Conservation (phyloP, 2,329 filamentous ascomycete genomes). For the Cryoendolithus antarcticus region DNA sequence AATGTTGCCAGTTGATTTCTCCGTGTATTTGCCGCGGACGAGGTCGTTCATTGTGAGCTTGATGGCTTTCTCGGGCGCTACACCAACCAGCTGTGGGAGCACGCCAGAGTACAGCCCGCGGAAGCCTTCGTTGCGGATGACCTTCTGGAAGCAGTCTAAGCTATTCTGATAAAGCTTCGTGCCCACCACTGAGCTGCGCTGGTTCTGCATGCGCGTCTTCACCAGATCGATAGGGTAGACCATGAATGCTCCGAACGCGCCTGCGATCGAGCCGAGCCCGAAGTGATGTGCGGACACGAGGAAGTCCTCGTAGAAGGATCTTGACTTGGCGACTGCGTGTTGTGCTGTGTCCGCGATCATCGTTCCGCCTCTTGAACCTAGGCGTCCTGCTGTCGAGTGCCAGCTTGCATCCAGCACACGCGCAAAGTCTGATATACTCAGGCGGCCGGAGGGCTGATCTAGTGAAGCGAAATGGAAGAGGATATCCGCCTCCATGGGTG, state of each 20-base stretch:
- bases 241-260: slow-evolving; percentile 98
- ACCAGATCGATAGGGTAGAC: slow-evolving; percentile 98
- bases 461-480: slow-evolving; percentile 96
- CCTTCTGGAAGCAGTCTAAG: slow-evolving; percentile 85
- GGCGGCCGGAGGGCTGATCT: slow-evolving; percentile 74
- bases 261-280: slow-evolving; percentile 72
- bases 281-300: slow-evolving; percentile 84
- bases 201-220: slow-evolving; percentile 98
- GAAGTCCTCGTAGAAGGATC: slow-evolving; percentile 49
- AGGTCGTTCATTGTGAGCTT: slow-evolving; percentile 97
- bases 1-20: slow-evolving; percentile 63
- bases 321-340: slow-evolving; percentile 43
- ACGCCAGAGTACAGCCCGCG: slow-evolving; percentile 88
- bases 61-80: slow-evolving; percentile 98
- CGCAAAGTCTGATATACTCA: slow-evolving; percentile 73
- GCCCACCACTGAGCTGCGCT: slow-evolving; percentile 69
- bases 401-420: slow-evolving; percentile 92
- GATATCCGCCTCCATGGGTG: slow-evolving; percentile 97
- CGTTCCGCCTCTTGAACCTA: slow-evolving; percentile 37
- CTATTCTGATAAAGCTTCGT: slow-evolving; percentile 95
- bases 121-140: slow-evolving; percentile 84
- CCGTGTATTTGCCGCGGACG: slow-evolving; percentile 62
- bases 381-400: slow-evolving; percentile 45
- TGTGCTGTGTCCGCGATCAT: slow-evolving; percentile 35
- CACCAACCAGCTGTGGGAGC: slow-evolving; percentile 85